phyloP scores from a whole-genome alignment of 2,329 filamentous ascomycete species.

The Arachnomyces sp. region DNA sequence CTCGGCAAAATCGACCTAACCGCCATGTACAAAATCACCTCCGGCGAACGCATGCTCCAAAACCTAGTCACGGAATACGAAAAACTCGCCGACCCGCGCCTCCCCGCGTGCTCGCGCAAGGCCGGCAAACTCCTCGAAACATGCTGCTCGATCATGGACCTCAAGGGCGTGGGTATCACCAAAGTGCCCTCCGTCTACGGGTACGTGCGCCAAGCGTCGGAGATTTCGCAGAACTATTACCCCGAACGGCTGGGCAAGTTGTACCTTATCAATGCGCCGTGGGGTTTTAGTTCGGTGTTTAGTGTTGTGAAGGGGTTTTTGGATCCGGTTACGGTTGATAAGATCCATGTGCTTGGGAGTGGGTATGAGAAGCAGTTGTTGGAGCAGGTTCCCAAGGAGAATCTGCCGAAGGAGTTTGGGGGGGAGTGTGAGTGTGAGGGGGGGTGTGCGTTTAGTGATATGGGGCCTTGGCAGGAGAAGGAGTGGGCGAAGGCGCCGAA shows the following conservation, averaged over 20 bases:
- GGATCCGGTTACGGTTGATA: constrained; percentile 90
- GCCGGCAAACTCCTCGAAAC: constrained; percentile 85
- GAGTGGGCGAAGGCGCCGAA: constrained; percentile 38
- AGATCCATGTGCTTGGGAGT: constrained; percentile 83
- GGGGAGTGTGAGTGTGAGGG: constrained; percentile 73
- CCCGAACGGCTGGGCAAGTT: constrained; percentile 92
- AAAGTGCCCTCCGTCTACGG: constrained; percentile 77
- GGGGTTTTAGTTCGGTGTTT: constrained; percentile 87
- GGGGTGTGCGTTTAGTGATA: constrained; percentile 79
- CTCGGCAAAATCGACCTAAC: constrained; percentile 85
- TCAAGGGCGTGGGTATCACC: constrained; percentile 82
- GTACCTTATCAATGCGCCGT: constrained; percentile 96
- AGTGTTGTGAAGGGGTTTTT: constrained; percentile 83
- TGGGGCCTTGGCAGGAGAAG: constrained; percentile 67
- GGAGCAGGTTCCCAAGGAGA: constrained; percentile 77
- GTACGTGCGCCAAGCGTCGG: constrained; percentile 77
- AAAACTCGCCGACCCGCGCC: constrained; percentile 82
- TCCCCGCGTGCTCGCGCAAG: constrained; percentile 93
- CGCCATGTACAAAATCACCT: constrained; percentile 88
- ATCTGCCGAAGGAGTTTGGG: constrained; percentile 78
- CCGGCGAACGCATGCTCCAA: constrained; percentile 83
- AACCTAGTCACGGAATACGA: constrained; percentile 98
- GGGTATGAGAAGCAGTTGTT: constrained; percentile 79
- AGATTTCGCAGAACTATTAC: constrained; percentile 97
- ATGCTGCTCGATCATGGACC: constrained; percentile 96